These are phyloP conservation scores for Trichosphaerium sp. DNA, from an alignment of 78 protist species.

Conservation along the genomic window DNA sequence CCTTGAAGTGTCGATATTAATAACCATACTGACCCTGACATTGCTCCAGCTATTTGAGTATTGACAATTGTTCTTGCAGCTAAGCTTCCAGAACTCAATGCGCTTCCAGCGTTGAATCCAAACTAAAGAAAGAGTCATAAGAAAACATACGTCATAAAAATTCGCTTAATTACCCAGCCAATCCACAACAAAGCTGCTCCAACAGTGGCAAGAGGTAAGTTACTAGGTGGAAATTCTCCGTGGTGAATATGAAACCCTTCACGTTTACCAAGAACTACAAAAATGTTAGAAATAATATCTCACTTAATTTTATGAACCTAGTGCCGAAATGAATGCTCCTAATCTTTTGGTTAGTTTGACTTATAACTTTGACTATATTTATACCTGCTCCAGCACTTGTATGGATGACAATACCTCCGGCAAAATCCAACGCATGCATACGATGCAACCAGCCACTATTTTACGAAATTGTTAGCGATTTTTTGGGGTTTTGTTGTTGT, in stretches of 20 bases:
- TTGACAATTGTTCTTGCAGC: constrained; percentile 51
- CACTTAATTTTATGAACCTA: neutral
- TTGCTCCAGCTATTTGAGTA: constrained; percentile 50
- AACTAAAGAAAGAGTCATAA: no score
- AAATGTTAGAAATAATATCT: neutral
- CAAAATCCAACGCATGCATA: constrained; percentile 48
- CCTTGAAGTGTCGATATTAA: constrained; percentile 34
- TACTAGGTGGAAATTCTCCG: constrained; percentile 58
- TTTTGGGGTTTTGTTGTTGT: neutral
- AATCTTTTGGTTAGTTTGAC: neutral
- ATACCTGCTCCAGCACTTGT: constrained; percentile 68
- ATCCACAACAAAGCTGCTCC: constrained; percentile 78
- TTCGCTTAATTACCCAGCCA: no score
- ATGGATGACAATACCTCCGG: constrained; percentile 85
- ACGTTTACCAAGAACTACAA: constrained; percentile 24
- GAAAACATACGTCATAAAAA: no score
- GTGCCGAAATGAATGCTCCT: neutral
- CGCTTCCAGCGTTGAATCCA: constrained; percentile 80
- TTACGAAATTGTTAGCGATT: constrained; percentile 9
- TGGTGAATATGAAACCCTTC: constrained; percentile 44
- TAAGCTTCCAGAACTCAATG: constrained; percentile 24
- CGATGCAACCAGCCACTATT: constrained; percentile 69
- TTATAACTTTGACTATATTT: constrained; percentile 60
- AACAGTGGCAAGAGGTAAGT: constrained; percentile 48
- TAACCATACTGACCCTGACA: constrained; percentile 44